A percentile compares a stretch with the other conserved stretches of the same genome.
Conservation (phyloP, 106 monocot species). For the Dendrobium chrysotoxum region DNA sequence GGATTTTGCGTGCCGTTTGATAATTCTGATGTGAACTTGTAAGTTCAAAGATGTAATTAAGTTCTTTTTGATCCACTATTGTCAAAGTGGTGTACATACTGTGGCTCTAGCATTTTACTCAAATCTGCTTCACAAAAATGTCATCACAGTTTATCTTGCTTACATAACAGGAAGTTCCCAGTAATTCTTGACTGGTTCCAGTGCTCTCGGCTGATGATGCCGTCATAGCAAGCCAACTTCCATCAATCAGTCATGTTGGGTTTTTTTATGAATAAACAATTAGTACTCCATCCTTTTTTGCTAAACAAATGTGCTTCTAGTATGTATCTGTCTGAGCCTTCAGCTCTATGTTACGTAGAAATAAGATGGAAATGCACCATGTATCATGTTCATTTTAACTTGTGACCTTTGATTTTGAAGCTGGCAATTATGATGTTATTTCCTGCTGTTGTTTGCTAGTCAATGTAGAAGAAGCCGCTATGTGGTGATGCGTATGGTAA, state of each 20-base stretch:
- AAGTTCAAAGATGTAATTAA: background rate
- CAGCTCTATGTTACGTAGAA: too few relatives aligned
- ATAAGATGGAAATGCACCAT: too few relatives aligned
- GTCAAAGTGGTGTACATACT: background rate
- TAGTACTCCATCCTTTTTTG: background rate
- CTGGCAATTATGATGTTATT: too few relatives aligned
- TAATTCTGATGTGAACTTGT: background rate
- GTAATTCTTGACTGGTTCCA: background rate
- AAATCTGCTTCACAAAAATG: background rate
- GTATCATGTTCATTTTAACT: too few relatives aligned
- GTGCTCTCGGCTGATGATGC: background rate
- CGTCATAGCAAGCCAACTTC: background rate
- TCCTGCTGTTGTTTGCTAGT: too few relatives aligned
- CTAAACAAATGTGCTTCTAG: background rate
- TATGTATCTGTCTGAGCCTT: background rate
- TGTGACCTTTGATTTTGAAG: too few relatives aligned
- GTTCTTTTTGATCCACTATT: too few relatives aligned
- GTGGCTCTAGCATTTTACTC: background rate
- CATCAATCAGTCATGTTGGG: background rate
- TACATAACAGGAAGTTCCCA: conserved; percentile 1
- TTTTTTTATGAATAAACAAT: background rate
- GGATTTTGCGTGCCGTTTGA: background rate
- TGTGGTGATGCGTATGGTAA: too few relatives aligned
- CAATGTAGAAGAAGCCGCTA: too few relatives aligned
- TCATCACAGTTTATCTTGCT: background rate